phyloP scores from a whole-genome alignment of 2,329 filamentous ascomycete genomes.

The Metarhizium album region DNA sequence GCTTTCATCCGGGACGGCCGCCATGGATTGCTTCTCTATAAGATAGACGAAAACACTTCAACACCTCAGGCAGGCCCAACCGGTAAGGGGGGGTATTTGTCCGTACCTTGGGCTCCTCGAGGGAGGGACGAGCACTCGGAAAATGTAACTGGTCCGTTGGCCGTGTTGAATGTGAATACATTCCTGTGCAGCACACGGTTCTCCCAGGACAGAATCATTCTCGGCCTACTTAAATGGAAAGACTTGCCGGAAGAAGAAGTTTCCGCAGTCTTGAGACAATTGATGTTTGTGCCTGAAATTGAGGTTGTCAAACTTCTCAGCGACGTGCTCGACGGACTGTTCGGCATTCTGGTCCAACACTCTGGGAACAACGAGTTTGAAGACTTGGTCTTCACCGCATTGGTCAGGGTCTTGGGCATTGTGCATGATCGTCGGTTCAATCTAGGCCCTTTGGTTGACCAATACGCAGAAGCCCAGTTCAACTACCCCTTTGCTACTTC shows the following conservation, averaged over 20 bases:
- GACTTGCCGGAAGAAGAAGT: constrained; percentile 63
- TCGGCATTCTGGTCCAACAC: constrained; percentile 82
- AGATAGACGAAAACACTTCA: constrained; percentile 83
- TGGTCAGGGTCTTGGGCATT: constrained; percentile 85
- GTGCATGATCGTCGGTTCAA: constrained; percentile 93
- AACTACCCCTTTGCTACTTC: constrained; percentile 89
- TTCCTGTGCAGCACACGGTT: constrained; percentile 91
- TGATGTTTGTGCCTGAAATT: constrained; percentile 92
- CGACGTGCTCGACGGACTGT: constrained; percentile 83
- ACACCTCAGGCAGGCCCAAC: constrained; percentile 47
- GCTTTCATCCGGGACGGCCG: constrained; percentile 82
- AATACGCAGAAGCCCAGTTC: constrained; percentile 80
- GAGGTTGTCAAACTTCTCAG: constrained; percentile 91
- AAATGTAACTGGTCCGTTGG: constrained; percentile 70
- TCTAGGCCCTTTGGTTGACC: constrained; percentile 77
- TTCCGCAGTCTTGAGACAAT: constrained; percentile 62
- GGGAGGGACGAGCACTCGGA: constrained; percentile 56
- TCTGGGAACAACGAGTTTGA: constrained; percentile 88
- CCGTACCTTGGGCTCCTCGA: constrained; percentile 65
- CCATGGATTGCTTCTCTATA: constrained; percentile 75
- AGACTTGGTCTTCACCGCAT: constrained; percentile 79
- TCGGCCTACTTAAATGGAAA: constrained; percentile 80
- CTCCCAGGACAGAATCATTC: constrained; percentile 79
- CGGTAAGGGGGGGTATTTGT: constrained; percentile 80
- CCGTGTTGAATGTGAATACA: constrained; percentile 67